Evolutionary conservation across 352 stramenopile genomes (phyloP).

Genomic region (Globisporangium barbulae): DNA sequence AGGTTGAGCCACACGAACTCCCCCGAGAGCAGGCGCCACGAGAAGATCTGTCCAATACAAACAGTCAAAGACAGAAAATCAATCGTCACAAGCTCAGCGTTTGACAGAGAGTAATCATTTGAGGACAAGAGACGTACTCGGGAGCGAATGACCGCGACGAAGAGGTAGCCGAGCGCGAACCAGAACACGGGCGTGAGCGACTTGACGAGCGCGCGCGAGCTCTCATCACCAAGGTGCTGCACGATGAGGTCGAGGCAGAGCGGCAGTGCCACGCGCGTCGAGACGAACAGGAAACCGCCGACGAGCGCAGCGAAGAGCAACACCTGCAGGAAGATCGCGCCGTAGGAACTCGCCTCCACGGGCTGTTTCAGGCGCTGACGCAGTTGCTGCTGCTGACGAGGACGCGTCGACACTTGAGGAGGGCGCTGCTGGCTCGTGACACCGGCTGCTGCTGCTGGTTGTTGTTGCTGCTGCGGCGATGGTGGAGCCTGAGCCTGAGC

Average conservation of each 20-base stretch:
- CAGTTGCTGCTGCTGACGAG: neutral
- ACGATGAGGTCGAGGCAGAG: slow-evolving; percentile 19
- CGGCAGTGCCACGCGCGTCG: slow-evolving; percentile 21
- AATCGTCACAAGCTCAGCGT: too few relatives aligned
- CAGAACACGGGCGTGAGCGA: slow-evolving; percentile 45
- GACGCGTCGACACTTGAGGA: neutral
- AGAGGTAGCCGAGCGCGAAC: slow-evolving; percentile 49
- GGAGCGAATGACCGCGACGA: slow-evolving; percentile 41
- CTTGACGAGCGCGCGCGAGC: slow-evolving; percentile 25
- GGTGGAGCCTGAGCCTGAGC: neutral
- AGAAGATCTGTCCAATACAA: slow-evolving; percentile 31
- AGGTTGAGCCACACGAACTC: slow-evolving; percentile 36
- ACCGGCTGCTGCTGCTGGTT: neutral
- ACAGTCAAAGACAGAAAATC: neutral
- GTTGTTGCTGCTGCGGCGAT: neutral
- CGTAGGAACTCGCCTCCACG: slow-evolving; percentile 11
- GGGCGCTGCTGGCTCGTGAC: neutral
- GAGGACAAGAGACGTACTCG: slow-evolving; percentile 21
- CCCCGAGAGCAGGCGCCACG: slow-evolving; percentile 46
- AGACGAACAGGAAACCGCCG: slow-evolving; percentile 2
- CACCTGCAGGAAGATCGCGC: slow-evolving; percentile 16
- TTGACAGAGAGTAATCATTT: neutral
- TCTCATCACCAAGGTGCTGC: slow-evolving; percentile 27
- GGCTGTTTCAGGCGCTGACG: slow-evolving; percentile 8
- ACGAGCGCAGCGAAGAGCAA: slow-evolving; percentile 15